Percentiles rank a stretch among this genome's conserved stretches.
Evolutionary conservation across 1,284 basidiomycete genomes (phyloP).

Genomic region (Heliocybe sulcata): DNA sequence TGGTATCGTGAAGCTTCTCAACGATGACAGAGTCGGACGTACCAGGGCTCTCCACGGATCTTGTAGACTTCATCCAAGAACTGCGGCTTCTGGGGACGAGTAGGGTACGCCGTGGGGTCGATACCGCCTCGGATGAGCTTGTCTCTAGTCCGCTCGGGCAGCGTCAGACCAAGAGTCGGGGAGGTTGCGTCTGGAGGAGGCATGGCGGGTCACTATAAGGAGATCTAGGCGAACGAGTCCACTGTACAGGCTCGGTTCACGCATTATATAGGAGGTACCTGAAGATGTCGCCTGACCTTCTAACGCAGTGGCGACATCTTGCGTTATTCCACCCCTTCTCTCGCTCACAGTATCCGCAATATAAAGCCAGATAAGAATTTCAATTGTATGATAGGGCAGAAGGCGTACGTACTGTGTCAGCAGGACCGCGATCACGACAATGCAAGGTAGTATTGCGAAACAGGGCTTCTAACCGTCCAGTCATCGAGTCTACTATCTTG

Average conservation of each 20-base stretch:
- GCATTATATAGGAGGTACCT: neutral
- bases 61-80: neutral
- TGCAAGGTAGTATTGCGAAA: too few species aligned
- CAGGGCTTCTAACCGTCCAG: neutral
- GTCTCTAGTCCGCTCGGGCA: neutral
- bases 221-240: too few species aligned
- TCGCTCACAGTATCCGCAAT: neutral
- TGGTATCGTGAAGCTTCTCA: neutral
- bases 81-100: neutral
- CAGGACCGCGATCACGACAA: too few species aligned
- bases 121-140: neutral
- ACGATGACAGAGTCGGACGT: neutral
- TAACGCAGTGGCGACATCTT: neutral
- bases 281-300: neutral
- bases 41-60: neutral
- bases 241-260: too few species aligned
- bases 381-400: too few species aligned
- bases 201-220: neutral
- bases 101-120: neutral
- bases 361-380: too few species aligned
- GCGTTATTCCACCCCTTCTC: neutral
- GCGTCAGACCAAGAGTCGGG: neutral
- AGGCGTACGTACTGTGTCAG: too few species aligned
- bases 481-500: too few species aligned
- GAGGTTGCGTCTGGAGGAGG: neutral